Conservation (phyloP, 129 eudicot species). For the Arctium lappa region DNA sequence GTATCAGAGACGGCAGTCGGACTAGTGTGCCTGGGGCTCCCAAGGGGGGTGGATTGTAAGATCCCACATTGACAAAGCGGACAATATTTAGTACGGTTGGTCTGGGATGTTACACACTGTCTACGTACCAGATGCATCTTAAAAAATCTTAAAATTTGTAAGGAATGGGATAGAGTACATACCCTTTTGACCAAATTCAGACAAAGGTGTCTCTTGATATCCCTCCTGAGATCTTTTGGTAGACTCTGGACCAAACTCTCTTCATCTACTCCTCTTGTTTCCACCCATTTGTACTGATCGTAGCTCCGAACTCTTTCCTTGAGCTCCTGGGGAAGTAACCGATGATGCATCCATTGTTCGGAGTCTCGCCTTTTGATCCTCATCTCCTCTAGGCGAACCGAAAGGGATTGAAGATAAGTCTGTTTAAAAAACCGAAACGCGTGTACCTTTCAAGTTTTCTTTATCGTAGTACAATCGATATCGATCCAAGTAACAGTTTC, state of each 20-base stretch:
- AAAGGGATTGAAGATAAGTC: constrained; percentile 90
- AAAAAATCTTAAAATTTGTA: background rate
- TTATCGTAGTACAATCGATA: background rate
- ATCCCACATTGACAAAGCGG: no score
- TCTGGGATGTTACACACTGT: no score
- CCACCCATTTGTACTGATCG: constrained; percentile 91
- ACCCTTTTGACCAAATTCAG: constrained; percentile 86
- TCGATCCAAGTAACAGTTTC: background rate
- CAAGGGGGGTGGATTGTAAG: no score
- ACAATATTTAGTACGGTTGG: no score
- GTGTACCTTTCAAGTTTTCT: background rate
- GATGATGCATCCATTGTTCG: constrained; percentile 98
- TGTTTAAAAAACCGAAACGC: constrained; percentile 31
- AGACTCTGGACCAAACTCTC: constrained; percentile 83
- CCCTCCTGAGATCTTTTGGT: constrained; percentile 91
- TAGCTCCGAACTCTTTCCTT: constrained; percentile 86
- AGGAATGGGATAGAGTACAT: constrained; percentile 8
- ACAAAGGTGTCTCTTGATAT: constrained; percentile 90
- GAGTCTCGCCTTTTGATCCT: constrained; percentile 85
- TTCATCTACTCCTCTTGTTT: constrained; percentile 96
- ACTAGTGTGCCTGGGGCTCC: no score
- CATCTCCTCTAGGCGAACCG: constrained; percentile 92
- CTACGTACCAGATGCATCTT: background rate
- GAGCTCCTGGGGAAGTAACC: constrained; percentile 83
- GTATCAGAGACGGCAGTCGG: no score